phyloP scores from a whole-genome alignment of 2,329 filamentous ascomycete species.

The Aspergillus floridensis region DNA sequence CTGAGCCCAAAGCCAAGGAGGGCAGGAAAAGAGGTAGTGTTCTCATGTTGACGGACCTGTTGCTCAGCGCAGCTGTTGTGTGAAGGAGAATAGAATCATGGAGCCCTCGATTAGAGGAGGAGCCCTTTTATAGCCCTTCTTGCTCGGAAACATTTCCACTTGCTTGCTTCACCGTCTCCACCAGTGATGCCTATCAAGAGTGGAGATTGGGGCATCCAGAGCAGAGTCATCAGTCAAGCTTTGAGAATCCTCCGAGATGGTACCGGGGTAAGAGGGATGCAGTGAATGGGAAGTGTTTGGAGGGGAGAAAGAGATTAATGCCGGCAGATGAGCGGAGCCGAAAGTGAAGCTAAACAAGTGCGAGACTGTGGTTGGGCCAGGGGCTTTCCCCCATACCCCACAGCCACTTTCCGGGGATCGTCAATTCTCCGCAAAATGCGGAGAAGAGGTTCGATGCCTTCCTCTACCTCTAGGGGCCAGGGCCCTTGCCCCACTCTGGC shows the following conservation, averaged over 20 bases:
- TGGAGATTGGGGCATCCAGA: neutral
- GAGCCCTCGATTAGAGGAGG: neutral
- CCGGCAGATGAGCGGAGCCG: neutral
- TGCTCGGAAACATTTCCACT: neutral
- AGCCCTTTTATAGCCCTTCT: neutral
- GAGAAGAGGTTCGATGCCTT: neutral
- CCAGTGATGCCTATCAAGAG: neutral
- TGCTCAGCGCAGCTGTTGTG: neutral
- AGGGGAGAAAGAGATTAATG: neutral
- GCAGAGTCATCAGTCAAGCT: neutral
- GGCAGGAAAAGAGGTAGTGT: constrained; percentile 12
- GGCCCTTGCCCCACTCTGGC: too few relatives aligned
- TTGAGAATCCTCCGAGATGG: neutral
- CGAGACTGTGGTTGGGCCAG: too few relatives aligned
- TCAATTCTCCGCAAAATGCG: neutral
- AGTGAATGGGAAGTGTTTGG: neutral
- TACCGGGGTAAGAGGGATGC: neutral
- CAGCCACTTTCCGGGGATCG: neutral
- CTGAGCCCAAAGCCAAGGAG: constrained; percentile 21
- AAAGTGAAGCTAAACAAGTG: neutral
- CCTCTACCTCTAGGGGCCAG: too few relatives aligned
- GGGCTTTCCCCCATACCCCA: neutral
- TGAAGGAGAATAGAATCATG: neutral
- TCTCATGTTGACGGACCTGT: constrained; percentile 10
- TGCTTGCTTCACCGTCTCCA: neutral